Evolutionary conservation across 441 rosid genomes (phyloP).

Genomic region (Lepidium campestre): DNA sequence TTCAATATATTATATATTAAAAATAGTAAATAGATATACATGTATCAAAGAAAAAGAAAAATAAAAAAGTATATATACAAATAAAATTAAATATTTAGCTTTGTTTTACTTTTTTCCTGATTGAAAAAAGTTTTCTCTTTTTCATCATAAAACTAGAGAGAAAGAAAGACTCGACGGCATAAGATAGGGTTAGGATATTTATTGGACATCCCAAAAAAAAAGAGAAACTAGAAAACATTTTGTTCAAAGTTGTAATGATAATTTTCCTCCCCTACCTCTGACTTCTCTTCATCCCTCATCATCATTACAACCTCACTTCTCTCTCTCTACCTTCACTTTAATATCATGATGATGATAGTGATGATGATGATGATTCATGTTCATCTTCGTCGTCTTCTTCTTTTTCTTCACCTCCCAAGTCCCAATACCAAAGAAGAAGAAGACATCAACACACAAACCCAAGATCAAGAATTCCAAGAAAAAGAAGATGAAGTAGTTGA

Average conservation of each 20-base stretch:
- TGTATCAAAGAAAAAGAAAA: no score
- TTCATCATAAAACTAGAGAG: no score
- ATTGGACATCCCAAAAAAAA: no score
- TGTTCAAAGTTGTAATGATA: conserved; percentile 32
- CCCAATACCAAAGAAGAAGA: conserved; percentile 29
- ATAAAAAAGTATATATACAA: no score
- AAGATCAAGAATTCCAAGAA: conserved; percentile 32
- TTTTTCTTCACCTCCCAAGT: conserved; percentile 29
- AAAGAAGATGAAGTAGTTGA: conserved; percentile 14
- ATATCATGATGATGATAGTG: conserved; percentile 26
- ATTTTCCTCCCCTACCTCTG: conserved; percentile 28
- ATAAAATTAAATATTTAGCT: no score
- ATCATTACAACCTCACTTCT: conserved; percentile 34
- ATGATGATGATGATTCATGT: conserved; percentile 14
- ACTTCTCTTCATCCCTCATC: conserved; percentile 26
- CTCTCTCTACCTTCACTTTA: conserved; percentile 25
- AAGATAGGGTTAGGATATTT: no score
- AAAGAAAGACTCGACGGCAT: no score
- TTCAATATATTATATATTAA: no score
- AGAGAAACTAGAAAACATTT: conserved; percentile 11
- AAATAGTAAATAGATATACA: no score
- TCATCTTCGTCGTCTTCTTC: conserved; percentile 26
- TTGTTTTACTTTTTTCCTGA: no score
- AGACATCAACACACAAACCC: conserved; percentile 11
- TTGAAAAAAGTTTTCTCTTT: no score